Evolutionary conservation across 805 yeast genomes (phyloP).

Genomic region (Yarrowia deformans): DNA sequence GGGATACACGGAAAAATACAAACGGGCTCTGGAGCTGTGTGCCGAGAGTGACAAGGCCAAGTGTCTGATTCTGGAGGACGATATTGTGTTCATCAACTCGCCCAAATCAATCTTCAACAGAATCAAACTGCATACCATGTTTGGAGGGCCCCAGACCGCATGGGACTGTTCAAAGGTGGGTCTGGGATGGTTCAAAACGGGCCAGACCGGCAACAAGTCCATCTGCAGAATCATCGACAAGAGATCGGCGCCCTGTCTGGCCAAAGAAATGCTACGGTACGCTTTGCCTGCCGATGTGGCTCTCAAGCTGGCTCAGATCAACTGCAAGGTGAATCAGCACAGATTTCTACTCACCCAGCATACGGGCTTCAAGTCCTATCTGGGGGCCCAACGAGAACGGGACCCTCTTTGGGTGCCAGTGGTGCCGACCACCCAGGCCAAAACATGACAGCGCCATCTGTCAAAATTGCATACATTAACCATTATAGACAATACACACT

Average conservation of each 20-base stretch:
- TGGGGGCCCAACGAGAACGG: slow-evolving; percentile 3
- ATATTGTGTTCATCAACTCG: slow-evolving; percentile 41
- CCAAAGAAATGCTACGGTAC: slow-evolving; percentile 16
- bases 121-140: slow-evolving; percentile 41
- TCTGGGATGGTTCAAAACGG: slow-evolving; percentile 42
- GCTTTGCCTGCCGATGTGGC: slow-evolving; percentile 42
- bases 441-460: not conserved
- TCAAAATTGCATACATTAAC: slow-evolving; percentile 15
- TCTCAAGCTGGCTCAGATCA: slow-evolving; percentile 40
- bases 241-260: slow-evolving; percentile 40
- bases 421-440: not conserved
- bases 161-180: slow-evolving; percentile 44
- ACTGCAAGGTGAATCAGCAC: slow-evolving; percentile 41
- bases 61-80: slow-evolving; percentile 43
- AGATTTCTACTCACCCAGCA: slow-evolving; percentile 24
- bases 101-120: slow-evolving; percentile 22
- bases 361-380: slow-evolving; percentile 21
- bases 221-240: slow-evolving; percentile 41
- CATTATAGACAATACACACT: slow-evolving; percentile 5
- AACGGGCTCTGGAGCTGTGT: slow-evolving; percentile 36
- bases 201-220: slow-evolving; percentile 43
- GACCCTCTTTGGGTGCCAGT: slow-evolving; percentile 16
- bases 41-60: slow-evolving; percentile 40
- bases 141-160: slow-evolving; percentile 41
- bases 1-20: slow-evolving; percentile 31